Percentiles rank a stretch among this genome's conserved stretches.
phyloP scores from a whole-genome alignment of 2,329 filamentous ascomycete genomes.

The Neoarthrinium moseri region DNA sequence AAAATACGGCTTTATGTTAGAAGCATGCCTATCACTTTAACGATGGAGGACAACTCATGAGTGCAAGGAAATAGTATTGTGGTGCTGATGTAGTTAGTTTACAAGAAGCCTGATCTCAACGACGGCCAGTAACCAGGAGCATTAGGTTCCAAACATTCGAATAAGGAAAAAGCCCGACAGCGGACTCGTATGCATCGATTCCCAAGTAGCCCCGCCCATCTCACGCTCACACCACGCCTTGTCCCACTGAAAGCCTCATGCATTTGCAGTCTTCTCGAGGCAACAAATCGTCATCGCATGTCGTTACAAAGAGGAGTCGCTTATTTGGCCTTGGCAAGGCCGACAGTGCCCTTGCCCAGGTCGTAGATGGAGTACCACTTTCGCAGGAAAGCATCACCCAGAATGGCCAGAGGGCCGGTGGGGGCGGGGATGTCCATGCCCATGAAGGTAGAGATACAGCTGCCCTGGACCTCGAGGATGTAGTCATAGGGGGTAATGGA shows the following conservation, averaged over 20 bases:
- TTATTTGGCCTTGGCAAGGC: constrained; percentile 79
- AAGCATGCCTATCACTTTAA: too few species aligned
- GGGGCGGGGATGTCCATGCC: constrained; percentile 91
- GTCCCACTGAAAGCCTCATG: background rate
- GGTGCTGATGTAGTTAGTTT: too few species aligned
- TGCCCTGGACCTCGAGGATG: constrained; percentile 91
- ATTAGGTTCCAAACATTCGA: too few species aligned
- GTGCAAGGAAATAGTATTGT: too few species aligned
- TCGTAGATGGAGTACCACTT: constrained; percentile 97
- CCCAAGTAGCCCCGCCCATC: too few species aligned
- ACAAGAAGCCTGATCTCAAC: background rate
- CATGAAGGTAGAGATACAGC: constrained; percentile 97
- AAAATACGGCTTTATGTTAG: too few species aligned
- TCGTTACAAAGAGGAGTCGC: background rate
- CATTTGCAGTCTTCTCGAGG: constrained; percentile 2
- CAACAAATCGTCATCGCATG: background rate
- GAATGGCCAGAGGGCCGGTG: constrained; percentile 87
- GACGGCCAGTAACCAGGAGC: background rate
- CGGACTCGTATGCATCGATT: background rate
- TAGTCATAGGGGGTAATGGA: constrained; percentile 87
- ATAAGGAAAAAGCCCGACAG: background rate
- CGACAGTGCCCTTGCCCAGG: constrained; percentile 83
- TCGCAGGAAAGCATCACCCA: constrained; percentile 84
- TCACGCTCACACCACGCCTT: too few species aligned
- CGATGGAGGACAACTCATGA: too few species aligned